Evolutionary conservation across 805 yeast genomes (phyloP).

Genomic region (Diddensiella santjacobensis): DNA sequence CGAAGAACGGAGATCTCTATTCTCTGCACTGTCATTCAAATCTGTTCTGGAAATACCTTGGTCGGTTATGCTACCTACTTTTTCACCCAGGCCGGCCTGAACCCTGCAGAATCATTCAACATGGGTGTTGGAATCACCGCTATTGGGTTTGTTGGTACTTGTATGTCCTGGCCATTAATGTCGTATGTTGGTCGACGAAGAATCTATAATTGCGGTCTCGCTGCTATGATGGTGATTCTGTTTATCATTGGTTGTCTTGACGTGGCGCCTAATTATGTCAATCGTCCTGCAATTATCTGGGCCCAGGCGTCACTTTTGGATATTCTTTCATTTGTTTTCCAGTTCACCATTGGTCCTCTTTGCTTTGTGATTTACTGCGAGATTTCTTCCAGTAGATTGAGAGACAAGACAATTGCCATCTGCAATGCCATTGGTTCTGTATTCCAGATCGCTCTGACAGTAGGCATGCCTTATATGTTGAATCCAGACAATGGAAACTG

Average conservation of each 20-base stretch:
- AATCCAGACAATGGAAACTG: constrained; percentile 44
- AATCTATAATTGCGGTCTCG: constrained; percentile 34
- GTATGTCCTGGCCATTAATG: constrained; percentile 19
- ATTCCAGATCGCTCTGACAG: constrained; percentile 15
- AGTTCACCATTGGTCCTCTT: constrained; percentile 43
- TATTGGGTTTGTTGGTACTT: constrained; percentile 44
- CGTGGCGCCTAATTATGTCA: constrained; percentile 11
- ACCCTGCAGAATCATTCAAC: constrained; percentile 37
- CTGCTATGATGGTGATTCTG: constrained; percentile 36
- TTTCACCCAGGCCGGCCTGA: constrained; percentile 40
- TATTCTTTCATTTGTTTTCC: constrained; percentile 43
- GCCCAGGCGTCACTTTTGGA: constrained; percentile 43
- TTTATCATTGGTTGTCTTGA: constrained; percentile 39
- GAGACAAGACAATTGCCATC: constrained; percentile 35
- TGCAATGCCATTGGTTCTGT: constrained; percentile 33
- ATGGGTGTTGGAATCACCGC: constrained; percentile 40
- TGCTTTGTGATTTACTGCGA: constrained; percentile 40
- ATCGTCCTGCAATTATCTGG: constrained; percentile 22
- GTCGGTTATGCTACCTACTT: constrained; percentile 40
- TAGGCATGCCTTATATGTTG: constrained; percentile 42
- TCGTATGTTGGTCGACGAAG: constrained; percentile 25
- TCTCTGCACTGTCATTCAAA: constrained; percentile 13
- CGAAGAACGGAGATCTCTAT: constrained; percentile 47
- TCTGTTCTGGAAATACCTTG: constrained; percentile 19
- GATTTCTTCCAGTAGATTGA: constrained; percentile 38